Evolutionary conservation across 371 early-diverging fungal genomes (phyloP), one percentile per base, ranked within the genome.

Genomic region (Gilbertella persicaria): DNA sequence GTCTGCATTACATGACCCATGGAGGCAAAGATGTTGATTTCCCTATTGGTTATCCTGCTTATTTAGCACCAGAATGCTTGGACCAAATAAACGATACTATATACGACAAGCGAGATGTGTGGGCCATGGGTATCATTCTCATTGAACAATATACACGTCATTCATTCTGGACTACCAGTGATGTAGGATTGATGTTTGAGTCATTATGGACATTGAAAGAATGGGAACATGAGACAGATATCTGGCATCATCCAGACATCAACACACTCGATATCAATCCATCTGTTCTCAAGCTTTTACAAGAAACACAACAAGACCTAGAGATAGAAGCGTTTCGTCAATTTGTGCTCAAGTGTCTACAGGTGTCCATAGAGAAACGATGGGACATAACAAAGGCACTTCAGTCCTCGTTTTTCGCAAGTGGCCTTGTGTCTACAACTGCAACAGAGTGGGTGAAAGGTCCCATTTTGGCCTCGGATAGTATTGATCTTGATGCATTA

Each of bases 1-100:
- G 88, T 20, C 66, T 88, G 16, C 73, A 70, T 51, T 75, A 80
- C 44, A 83, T 88, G 82, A 88, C 88, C 5, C 65, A 73, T 12
- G 64, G 69, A 20, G 84, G 84, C 0, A 56, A 53, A 19, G 56
- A 84, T 47, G 82, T 88, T 3, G 84, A 86, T 55, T 86, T 86
- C 57, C 85, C 86, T 1, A 74, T 88, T 48, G 85, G 86, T 33
- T 74, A 73, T 30, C 73, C 74, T 0, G 28, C 42, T 10, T 71
- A 76, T 40, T 48, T 75, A 38, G 54, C 73, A 37, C 71, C 73
- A 2, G 79, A 78, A 54, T 59, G 61, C 16, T 28, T 76, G 2
- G 39, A 58, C 9, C 41, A 49, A 9, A n/a, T 25, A 1, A 12
- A 16, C 3, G 36, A 47, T 10, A 13, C 35, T 16, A 48, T 35